Evolutionary conservation across 139 green algal species (phyloP).

Genomic region (Mychonastes homosphaera): DNA sequence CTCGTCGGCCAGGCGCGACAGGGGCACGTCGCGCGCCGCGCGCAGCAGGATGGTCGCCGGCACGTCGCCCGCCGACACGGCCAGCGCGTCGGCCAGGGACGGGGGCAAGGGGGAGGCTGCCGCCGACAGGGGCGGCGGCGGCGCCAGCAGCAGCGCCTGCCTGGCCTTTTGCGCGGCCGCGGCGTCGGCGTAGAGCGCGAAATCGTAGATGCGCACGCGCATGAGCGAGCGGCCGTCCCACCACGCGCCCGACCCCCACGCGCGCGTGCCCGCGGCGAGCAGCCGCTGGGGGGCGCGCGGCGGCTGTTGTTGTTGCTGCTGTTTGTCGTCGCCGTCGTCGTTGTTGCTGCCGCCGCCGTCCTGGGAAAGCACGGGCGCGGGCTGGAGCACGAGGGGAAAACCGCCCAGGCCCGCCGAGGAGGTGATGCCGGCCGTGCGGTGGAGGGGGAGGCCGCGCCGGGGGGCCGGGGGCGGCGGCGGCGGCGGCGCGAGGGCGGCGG

Average conservation of each 20-base stretch:
- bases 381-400: no score
- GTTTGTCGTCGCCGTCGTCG: no score
- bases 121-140: background rate
- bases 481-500: no score
- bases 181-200: slow-evolving; percentile 52
- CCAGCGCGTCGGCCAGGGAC: slow-evolving; percentile 10
- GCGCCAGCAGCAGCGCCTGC: background rate
- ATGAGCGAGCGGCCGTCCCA: slow-evolving; percentile 34
- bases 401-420: no score
- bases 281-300: slow-evolving; percentile 27
- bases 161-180: slow-evolving; percentile 5
- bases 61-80: slow-evolving; percentile 19
- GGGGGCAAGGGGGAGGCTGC: background rate
- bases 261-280: slow-evolving; percentile 34
- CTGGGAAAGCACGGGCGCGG: no score
- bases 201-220: slow-evolving; percentile 63
- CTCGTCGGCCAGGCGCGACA: slow-evolving; percentile 42
- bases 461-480: no score
- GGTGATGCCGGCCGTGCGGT: background rate
- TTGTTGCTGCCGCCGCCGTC: no score
- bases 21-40: slow-evolving; percentile 46
- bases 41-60: slow-evolving; percentile 47
- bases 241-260: slow-evolving; percentile 37
- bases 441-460: background rate
- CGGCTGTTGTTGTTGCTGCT: background rate